A percentile compares a stretch with the other conserved stretches of the same genome.
These are phyloP conservation scores for Plasmodium malariae DNA, from an alignment of 169 alveolate genomes.

Conservation along the genomic window DNA sequence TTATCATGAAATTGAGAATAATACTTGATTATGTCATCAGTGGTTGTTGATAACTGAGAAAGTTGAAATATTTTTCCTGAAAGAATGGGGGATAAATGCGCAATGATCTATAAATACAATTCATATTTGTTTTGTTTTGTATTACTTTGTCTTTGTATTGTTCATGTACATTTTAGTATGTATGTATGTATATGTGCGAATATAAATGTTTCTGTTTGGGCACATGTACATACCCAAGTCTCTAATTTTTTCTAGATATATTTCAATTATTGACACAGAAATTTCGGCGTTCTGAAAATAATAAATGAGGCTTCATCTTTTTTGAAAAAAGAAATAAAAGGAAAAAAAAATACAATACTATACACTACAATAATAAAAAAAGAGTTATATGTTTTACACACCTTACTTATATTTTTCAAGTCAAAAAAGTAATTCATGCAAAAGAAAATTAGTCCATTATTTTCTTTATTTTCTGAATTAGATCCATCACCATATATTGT, in stretches of 20 bases:
- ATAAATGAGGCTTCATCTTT: not conserved
- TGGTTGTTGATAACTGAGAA: slow-evolving; percentile 57
- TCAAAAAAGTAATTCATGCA: slow-evolving; percentile 52
- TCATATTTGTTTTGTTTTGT: not conserved
- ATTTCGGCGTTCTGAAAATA: slow-evolving; percentile 47
- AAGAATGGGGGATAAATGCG: not conserved
- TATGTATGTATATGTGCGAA: not conserved
- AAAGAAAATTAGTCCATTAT: slow-evolving; percentile 42
- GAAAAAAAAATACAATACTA: not conserved
- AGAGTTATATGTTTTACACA: not conserved
- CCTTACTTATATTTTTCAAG: slow-evolving; percentile 38
- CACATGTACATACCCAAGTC: slow-evolving; percentile 33
- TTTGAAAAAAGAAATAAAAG: not conserved
- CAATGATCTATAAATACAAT: not conserved
- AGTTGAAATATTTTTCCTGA: slow-evolving; percentile 58
- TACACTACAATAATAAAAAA: too few species aligned
- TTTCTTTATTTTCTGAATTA: not conserved
- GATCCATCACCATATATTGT: slow-evolving; percentile 59
- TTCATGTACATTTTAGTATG: not conserved
- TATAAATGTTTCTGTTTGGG: not conserved
- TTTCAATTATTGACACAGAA: slow-evolving; percentile 46
- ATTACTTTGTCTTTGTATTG: not conserved
- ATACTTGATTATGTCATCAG: slow-evolving; percentile 39
- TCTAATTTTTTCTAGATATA: slow-evolving; percentile 66
- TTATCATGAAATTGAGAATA: slow-evolving; percentile 60